Base-by-base conservation (phyloP, 257 asterid species). In the Penstemon newberryi region DNA sequence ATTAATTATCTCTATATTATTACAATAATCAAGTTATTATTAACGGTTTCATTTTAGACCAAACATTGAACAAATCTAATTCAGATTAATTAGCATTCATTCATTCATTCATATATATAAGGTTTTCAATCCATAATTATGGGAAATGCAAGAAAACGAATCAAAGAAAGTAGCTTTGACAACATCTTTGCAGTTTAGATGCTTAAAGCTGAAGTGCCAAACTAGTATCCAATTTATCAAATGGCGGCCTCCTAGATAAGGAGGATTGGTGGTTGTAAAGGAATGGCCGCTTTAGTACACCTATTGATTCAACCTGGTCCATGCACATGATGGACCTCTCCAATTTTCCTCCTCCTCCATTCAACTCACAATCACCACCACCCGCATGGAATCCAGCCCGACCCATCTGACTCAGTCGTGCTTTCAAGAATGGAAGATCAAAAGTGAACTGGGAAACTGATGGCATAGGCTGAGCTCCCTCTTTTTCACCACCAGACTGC, bases 351-450 rank as follows among this genome's bases (percentile, higher is more conserved):
- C 42, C 65, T 25, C 8, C 18, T 36, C 56, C 39, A 25, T 9
- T 36, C 7, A 13, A 33, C 57, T 8, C 51, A 40, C 40, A 4
- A 15, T 13, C 8, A 9, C 65, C 11, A 15, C 53, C 47, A 6
- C n/a, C 56, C 51, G 60, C 37, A 9, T 55, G 60, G 33, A 13
- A 19, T 19, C 65, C 41, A 46, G 18, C 10, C 37, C 66, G 4
- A 36, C 37, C 75, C 90, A 87, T 89, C 80, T 79, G 83, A 49
- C 77, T 54, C 12, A 89, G 79, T 72, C 79, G 73, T 5, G 90
- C 85, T 84, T 86, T 79, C 68, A 92, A 70, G 81, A 92, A 92
- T 0, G 86, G 70, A 74, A 89, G 74, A 60, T 80, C 89, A 56
- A 92, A 92, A 6, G 82, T 65, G 80, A 84, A 91, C 15, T 65